A percentile compares a stretch with the other conserved stretches of the same genome.
phyloP scores from a whole-genome alignment of 2,329 filamentous ascomycete species.

The Akanthomyces uredinophilus region DNA sequence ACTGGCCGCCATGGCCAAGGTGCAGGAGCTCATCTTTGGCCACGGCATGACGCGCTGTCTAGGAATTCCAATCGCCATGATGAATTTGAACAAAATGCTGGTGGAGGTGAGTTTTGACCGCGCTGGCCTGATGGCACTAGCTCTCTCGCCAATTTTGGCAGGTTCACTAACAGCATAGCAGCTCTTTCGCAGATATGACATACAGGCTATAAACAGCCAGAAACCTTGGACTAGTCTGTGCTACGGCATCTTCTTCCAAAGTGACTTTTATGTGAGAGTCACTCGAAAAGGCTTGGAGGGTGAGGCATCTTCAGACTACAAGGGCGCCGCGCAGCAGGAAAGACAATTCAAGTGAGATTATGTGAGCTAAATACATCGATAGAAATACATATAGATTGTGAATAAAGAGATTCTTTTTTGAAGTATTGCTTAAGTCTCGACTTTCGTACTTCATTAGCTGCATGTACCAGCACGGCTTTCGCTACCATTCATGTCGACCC shows the following conservation, averaged over 20 bases:
- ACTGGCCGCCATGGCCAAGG: background rate
- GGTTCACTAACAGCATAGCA: background rate
- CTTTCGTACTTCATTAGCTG: too few species aligned
- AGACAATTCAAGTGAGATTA: background rate
- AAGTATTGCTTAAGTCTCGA: too few species aligned
- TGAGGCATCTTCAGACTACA: too few species aligned
- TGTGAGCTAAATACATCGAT: background rate
- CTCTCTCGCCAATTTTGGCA: background rate
- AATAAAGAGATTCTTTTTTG: too few species aligned
- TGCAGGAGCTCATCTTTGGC: slow-evolving; percentile 1
- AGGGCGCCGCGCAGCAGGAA: background rate
- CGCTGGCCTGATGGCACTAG: background rate
- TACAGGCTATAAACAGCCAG: background rate
- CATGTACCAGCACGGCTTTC: too few species aligned
- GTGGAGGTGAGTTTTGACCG: background rate
- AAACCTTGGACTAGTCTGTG: background rate
- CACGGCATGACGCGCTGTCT: slow-evolving; percentile 1
- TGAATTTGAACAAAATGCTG: slow-evolving; percentile 5
- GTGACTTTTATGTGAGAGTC: background rate
- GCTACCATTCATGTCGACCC: too few species aligned
- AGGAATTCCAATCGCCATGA: background rate
- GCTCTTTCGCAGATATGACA: slow-evolving; percentile 1
- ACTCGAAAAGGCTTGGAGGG: slow-evolving; percentile 30
- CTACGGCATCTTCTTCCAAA: background rate
- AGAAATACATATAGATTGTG: too few species aligned